Conservation (phyloP, 202 grass and related monocot species). For the Zoysia matrella region DNA sequence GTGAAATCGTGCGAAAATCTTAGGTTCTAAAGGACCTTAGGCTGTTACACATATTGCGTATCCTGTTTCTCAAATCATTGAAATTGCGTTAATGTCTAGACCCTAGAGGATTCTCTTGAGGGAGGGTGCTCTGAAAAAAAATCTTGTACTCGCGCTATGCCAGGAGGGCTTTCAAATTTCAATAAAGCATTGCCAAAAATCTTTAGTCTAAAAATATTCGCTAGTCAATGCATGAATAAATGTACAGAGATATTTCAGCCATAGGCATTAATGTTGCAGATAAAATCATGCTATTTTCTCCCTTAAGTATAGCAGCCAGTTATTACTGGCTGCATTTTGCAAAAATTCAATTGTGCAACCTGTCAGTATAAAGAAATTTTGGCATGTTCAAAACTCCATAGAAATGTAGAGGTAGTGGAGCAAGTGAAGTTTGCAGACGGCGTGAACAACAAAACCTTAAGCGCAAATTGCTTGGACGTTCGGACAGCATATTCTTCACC, state of each 20-base stretch:
- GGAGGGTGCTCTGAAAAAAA: too few relatives aligned
- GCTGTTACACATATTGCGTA: too few relatives aligned
- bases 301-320: background rate
- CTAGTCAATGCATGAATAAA: background rate
- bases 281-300: background rate
- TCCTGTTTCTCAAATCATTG: too few relatives aligned
- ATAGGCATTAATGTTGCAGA: background rate
- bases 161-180: background rate
- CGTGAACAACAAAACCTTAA: too few relatives aligned
- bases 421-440: background rate
- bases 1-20: too few relatives aligned
- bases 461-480: slow-evolving; percentile 34
- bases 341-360: background rate
- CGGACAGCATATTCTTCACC: slow-evolving; percentile 57
- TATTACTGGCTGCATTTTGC: background rate
- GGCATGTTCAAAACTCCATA: background rate
- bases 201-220: background rate
- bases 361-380: background rate
- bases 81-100: too few relatives aligned
- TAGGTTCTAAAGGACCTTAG: too few relatives aligned
- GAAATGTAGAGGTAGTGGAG: background rate
- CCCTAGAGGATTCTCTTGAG: too few relatives aligned
- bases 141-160: too few relatives aligned
- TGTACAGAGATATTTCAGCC: background rate
- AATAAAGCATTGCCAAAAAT: background rate